Conservation (phyloP, 1,284 basidiomycete species). For the Schizophyllum commune region DNA sequence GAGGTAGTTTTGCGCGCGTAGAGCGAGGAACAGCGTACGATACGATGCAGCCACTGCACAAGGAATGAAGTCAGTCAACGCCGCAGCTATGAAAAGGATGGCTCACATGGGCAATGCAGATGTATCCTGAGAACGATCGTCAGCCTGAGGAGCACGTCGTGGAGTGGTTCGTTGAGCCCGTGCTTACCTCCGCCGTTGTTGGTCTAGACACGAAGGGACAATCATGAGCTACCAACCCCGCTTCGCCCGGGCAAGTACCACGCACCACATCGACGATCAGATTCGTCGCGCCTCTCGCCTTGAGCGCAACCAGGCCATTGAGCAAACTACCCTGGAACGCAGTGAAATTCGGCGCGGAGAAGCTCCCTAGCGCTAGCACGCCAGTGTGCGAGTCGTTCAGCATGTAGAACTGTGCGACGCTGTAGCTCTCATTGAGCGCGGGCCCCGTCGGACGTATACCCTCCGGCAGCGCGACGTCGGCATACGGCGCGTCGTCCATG, state of each 20-base stretch:
- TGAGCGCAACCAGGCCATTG: constrained; percentile 41
- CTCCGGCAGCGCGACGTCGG: constrained; percentile 44
- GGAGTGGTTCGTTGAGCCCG: neutral
- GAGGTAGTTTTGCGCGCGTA: neutral
- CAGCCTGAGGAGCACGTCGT: neutral
- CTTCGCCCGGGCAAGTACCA: constrained; percentile 11
- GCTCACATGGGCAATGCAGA: constrained; percentile 53
- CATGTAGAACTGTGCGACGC: constrained; percentile 48
- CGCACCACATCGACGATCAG: constrained; percentile 52
- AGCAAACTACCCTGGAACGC: constrained; percentile 37
- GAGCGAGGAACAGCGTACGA: constrained; percentile 28
- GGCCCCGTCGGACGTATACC: constrained; percentile 31
- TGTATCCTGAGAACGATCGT: constrained; percentile 32
- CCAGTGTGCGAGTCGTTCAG: constrained; percentile 48
- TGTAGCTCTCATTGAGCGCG: constrained; percentile 36
- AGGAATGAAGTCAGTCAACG: constrained; percentile 2
- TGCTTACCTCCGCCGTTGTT: constrained; percentile 51
- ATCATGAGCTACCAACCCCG: neutral
- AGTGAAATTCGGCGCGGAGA: constrained; percentile 37
- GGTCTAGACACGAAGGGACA: constrained; percentile 26
- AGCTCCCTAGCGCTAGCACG: constrained; percentile 52
- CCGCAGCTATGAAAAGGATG: neutral
- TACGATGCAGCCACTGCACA: constrained; percentile 53
- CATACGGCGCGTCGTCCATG: constrained; percentile 37
- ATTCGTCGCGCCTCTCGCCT: constrained; percentile 39